phyloP scores from a whole-genome alignment of 1,284 basidiomycete species.

The Moesziomyces antarcticus region DNA sequence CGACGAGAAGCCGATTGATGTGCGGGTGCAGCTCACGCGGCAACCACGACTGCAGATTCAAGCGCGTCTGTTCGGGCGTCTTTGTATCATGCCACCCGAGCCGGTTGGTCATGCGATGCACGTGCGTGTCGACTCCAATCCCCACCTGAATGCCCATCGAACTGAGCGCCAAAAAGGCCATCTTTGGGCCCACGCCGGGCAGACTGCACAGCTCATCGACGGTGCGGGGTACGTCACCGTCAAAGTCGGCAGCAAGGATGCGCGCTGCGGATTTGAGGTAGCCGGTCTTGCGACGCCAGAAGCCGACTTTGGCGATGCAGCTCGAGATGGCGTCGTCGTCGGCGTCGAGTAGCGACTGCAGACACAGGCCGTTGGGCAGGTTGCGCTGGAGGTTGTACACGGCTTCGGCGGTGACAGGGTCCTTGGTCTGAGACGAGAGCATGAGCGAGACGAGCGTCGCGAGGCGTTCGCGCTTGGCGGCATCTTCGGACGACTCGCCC shows the following conservation, averaged over 20 bases:
- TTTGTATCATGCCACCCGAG: constrained; percentile 92
- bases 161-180: constrained; percentile 74
- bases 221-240: constrained; percentile 56
- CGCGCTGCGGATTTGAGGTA: constrained; percentile 55
- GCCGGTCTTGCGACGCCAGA: constrained; percentile 87
- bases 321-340: constrained; percentile 75
- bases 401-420: constrained; percentile 78
- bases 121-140: constrained; percentile 95
- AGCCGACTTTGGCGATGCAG: constrained; percentile 89
- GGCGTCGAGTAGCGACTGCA: constrained; percentile 78
- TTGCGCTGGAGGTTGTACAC: constrained; percentile 79
- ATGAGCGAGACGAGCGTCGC: constrained; percentile 90
- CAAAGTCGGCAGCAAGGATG: constrained; percentile 46
- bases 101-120: constrained; percentile 92
- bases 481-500: constrained; percentile 42
- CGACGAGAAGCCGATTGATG: constrained; percentile 65
- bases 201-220: constrained; percentile 60
- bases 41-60: constrained; percentile 63
- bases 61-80: constrained; percentile 82
- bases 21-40: constrained; percentile 52
- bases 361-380: constrained; percentile 80
- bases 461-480: constrained; percentile 77
- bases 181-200: constrained; percentile 68
- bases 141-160: constrained; percentile 90
- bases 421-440: constrained; percentile 89